Evolutionary conservation across 1,284 basidiomycete species (phyloP).

Genomic region (Irpex rosettiformis): DNA sequence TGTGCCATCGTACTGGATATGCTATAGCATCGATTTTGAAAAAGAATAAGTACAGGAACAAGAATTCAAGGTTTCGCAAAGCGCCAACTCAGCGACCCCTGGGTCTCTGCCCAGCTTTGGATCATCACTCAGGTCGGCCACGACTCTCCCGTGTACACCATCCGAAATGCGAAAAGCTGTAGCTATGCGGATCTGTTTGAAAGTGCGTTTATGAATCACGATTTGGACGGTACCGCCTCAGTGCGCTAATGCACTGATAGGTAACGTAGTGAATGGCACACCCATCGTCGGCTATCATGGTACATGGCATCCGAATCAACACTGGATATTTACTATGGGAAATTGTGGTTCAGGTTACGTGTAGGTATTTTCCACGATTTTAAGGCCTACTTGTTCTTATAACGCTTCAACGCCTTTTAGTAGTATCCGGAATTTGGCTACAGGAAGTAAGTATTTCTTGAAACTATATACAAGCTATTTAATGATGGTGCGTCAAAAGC

Average conservation of each 20-base stretch:
- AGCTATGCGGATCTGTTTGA: background rate
- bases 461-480: too few species aligned
- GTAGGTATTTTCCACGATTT: background rate
- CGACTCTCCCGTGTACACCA: background rate
- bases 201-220: background rate
- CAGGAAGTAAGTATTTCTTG: background rate
- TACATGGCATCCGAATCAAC: background rate
- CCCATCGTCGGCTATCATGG: background rate
- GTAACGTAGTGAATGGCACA: background rate
- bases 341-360: background rate
- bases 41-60: background rate
- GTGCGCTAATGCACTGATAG: background rate
- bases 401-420: background rate
- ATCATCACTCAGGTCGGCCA: background rate
- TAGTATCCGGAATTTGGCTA: background rate
- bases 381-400: background rate
- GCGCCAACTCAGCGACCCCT: background rate
- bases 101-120: conserved; percentile 3
- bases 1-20: background rate
- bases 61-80: background rate
- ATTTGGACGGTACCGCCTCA: background rate
- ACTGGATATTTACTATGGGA: background rate
- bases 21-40: background rate
- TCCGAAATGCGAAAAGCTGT: background rate
- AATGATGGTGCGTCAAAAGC: background rate